Evolutionary conservation across 2,329 filamentous ascomycete genomes (phyloP).

Genomic region (Sphaerostilbella broomeana): DNA sequence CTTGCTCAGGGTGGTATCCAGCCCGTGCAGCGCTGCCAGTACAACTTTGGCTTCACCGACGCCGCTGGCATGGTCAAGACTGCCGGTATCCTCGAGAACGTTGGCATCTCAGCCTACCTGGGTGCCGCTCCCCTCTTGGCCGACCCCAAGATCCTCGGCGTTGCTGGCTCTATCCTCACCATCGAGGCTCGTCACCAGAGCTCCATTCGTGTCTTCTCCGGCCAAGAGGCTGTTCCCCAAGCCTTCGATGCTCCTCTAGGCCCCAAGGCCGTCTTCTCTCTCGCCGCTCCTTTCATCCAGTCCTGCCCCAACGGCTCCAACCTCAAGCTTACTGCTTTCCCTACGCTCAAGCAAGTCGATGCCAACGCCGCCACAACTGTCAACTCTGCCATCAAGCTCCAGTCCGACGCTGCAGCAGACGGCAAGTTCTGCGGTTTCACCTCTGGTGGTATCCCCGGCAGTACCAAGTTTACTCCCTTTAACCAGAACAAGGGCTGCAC

Average conservation of each 20-base stretch:
- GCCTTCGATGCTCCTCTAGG: constrained; percentile 65
- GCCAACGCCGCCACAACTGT: constrained; percentile 30
- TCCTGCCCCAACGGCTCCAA: constrained; percentile 61
- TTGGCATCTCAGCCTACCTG: constrained; percentile 68
- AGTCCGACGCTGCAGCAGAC: constrained; percentile 41
- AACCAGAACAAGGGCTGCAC: constrained; percentile 46
- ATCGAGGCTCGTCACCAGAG: constrained; percentile 69
- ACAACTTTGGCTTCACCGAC: constrained; percentile 64
- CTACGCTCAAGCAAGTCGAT: constrained; percentile 42
- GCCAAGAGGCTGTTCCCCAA: constrained; percentile 55
- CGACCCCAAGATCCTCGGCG: constrained; percentile 52
- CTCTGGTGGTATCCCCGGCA: constrained; percentile 51
- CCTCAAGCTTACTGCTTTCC: constrained; percentile 60
- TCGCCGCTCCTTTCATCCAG: constrained; percentile 65
- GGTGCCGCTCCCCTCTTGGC: constrained; percentile 62
- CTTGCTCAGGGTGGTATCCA: constrained; percentile 56
- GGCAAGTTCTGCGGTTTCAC: constrained; percentile 62
- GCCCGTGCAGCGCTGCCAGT: constrained; percentile 63
- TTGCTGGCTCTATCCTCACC: constrained; percentile 64
- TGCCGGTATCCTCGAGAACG: constrained; percentile 63
- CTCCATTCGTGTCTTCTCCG: constrained; percentile 57
- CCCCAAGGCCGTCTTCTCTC: constrained; percentile 63
- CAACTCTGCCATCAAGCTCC: constrained; percentile 30
- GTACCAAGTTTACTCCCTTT: constrained; percentile 55
- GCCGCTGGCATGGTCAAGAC: constrained; percentile 62